Percentiles rank a stretch among this genome's conserved stretches.
Conservation (phyloP, 345 rosid species). For the Boechera stricta region DNA sequence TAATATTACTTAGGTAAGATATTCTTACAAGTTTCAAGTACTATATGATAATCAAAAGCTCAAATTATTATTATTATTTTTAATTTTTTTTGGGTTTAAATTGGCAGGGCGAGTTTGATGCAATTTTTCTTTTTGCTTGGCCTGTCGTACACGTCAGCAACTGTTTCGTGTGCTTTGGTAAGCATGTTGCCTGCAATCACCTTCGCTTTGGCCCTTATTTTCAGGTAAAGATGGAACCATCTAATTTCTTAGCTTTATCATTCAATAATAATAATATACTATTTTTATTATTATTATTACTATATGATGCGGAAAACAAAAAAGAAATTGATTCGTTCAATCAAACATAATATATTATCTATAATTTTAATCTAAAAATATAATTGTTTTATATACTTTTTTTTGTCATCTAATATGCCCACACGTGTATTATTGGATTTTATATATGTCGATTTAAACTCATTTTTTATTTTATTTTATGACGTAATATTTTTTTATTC, state of each 20-base stretch:
- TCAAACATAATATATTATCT: not conserved
- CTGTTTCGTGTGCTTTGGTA: slow-evolving; percentile 61
- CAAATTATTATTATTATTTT: not conserved
- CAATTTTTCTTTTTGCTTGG: slow-evolving; percentile 64
- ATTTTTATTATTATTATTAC: not conserved
- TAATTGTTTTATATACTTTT: not conserved
- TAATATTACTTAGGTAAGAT: not conserved
- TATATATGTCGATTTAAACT: not conserved
- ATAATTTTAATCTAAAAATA: not conserved
- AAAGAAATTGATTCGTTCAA: not conserved
- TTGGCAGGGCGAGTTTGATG: slow-evolving; percentile 54
- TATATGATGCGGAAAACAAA: slow-evolving; percentile 1
- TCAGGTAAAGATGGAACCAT: slow-evolving; percentile 51
- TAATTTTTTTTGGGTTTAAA: not conserved
- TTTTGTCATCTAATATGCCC: too few species aligned
- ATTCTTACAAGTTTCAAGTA: not conserved
- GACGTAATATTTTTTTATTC: too few species aligned
- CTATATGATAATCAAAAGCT: slow-evolving; percentile 17
- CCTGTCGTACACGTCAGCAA: slow-evolving; percentile 63
- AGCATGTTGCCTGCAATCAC: slow-evolving; percentile 68
- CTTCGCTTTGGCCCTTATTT: slow-evolving; percentile 56
- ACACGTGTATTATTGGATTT: not conserved
- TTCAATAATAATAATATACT: not conserved
- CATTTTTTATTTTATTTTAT: not conserved
- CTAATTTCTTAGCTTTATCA: slow-evolving; percentile 11